Base-by-base conservation (phyloP, 2,329 filamentous ascomycete species). In the Escovopsis sp. region DNA sequence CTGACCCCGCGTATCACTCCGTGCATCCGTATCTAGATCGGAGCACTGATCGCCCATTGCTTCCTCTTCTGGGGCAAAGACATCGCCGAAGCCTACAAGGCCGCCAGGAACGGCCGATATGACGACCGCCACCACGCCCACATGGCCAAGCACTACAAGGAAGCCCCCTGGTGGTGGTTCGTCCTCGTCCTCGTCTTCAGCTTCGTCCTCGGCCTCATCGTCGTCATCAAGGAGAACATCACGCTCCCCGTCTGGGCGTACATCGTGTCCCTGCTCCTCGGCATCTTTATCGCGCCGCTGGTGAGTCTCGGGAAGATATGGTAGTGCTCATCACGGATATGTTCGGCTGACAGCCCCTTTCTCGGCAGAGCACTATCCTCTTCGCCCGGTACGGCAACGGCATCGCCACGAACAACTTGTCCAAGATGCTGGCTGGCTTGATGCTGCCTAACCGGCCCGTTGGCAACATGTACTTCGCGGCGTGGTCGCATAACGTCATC, bases 401-500 rank as follows among this genome's bases (percentile, higher is more conserved):
- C 11, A 71, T 73, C 25, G 65, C 66, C 7, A 73, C 68, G 3
- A 72, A 72, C 45, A 70, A 72, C 37, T 39, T 74, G 27, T 72
- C 67, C 15, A 71, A 72, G 42, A 68, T 72, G 66, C 39, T 72
- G 33, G 68, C 61, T 0, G 68, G 68, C 34, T 52, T 70, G 3
- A 50, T 67, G 38, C 42, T 70, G 3, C 68, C 68, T 2, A 63
- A 58, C 2, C 60, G 62, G 1, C 68, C 68, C 1, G 43, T 72
- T 4, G 68, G 65, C 3, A 72, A 72, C 48, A 68, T 72, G 63
- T 72, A 71, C 48, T 72, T 72, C 45, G 64, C 68, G 7, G 62
- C 63, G 10, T 73, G 68, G 68, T 72, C 68, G 1, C 70, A 74
- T 49, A 69, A 65, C 27, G 65, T 72, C 33, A 71, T 74, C 33